Percentiles rank a stretch among this genome's conserved stretches.
Conservation (phyloP, 2,329 filamentous ascomycete genomes). For the Colletotrichum trifolii region DNA sequence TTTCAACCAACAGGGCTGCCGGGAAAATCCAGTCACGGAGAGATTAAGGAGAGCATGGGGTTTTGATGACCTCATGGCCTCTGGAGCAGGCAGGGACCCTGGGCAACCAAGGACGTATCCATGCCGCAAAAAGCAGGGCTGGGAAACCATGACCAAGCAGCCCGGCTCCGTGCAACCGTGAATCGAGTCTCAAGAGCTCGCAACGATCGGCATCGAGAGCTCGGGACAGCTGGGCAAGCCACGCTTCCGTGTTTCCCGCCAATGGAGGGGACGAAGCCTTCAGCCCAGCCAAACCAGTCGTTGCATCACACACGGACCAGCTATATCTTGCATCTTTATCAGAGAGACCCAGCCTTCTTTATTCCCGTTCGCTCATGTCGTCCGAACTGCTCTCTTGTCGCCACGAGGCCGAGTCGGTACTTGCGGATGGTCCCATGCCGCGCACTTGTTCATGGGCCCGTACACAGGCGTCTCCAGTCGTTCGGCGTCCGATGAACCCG, state of each 20-base stretch:
- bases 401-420: slow-evolving; percentile 23
- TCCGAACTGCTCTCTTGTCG: slow-evolving; percentile 1
- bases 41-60: slow-evolving; percentile 32
- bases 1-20: slow-evolving; percentile 16
- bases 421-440: background rate
- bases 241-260: slow-evolving; percentile 3
- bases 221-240: slow-evolving; percentile 2
- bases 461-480: no score
- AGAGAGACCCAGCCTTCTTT: background rate
- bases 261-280: background rate
- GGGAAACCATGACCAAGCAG: background rate
- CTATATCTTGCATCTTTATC: slow-evolving; percentile 3
- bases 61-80: slow-evolving; percentile 34
- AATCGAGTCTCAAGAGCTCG: slow-evolving; percentile 20
- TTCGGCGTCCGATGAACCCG: no score
- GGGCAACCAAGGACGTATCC: background rate
- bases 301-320: background rate
- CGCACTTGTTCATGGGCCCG: no score
- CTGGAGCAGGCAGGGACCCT: slow-evolving; percentile 27
- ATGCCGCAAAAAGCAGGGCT: slow-evolving; percentile 19
- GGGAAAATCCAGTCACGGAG: slow-evolving; percentile 30
- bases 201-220: slow-evolving; percentile 29
- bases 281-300: background rate
- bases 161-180: slow-evolving; percentile 29
- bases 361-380: background rate